Base-by-base conservation (phyloP, 441 rosid genomes). In the Rhodomyrtus psidioides region DNA sequence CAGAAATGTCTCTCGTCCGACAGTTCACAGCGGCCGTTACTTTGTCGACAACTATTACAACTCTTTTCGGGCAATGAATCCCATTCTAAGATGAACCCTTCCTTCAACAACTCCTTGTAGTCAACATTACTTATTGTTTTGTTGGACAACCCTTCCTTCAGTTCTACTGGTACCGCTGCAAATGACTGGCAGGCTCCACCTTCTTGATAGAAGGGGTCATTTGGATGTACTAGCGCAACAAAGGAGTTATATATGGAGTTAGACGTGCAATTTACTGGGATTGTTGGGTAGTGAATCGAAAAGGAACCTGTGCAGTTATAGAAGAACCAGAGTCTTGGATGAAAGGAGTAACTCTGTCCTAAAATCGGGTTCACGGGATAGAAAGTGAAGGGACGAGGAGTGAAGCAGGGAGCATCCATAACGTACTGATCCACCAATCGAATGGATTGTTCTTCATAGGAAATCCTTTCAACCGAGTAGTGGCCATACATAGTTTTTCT, bases 351-450 rank as follows among this genome's bases (percentile, higher is more conserved):
- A 28, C 13, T n/a, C 24, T 15, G 19, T 30, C 0, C 56, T n/a
- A 81, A 55, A 55, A 81, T 0, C 0, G 83, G 83, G 42, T 82
- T 53, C 12, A n/a, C 0, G 55, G 42, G 9, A n/a, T 28, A 0
- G 83, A 82, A n/a, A n/a, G 42, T 14, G 57, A 0, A 27, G 57
- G 58, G 57, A 51, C 57, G 58, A 51, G 83, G 83, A 82, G 26
- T 6, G 34, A 30, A 53, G 57, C 83, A 82, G 42, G 30, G 6
- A n/a, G 54, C 56, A 30, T 81, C 49, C 23, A 49, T 21, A 51
- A 0, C 6, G 24, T 51, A 5, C 23, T 81, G 9, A 30, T 51
- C n/a, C 39, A 0, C 83, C 42, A 53, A 55, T 12, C 27, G n/a
- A 81, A 53, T 51, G 21, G 57, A 16, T 51, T 49, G 30, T 17